Evolutionary conservation across 108 stramenopile genomes (phyloP).

Genomic region (Skeletonema potamos): DNA sequence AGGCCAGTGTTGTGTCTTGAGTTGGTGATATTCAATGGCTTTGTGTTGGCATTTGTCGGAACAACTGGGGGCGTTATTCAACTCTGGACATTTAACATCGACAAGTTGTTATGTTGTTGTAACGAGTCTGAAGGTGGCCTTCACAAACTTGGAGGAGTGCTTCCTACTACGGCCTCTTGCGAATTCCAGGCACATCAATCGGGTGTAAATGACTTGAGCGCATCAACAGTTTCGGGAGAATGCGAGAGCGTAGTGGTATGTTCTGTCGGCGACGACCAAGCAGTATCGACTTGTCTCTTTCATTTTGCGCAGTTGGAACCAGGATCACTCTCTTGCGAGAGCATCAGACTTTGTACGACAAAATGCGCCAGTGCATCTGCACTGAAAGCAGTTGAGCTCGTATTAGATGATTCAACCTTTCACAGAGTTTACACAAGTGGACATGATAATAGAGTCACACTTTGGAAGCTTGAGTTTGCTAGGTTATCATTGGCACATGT

Average conservation of each 20-base stretch:
- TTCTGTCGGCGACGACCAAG: slow-evolving; percentile 80
- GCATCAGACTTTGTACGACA: slow-evolving; percentile 1
- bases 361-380: slow-evolving; percentile 62
- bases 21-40: slow-evolving; percentile 17
- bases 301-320: background rate
- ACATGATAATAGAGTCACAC: slow-evolving; percentile 52
- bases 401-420: slow-evolving; percentile 18
- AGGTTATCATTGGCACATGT: slow-evolving; percentile 9
- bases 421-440: slow-evolving; percentile 50
- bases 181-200: slow-evolving; percentile 55
- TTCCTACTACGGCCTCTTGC: slow-evolving; percentile 21
- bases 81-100: slow-evolving; percentile 53
- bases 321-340: background rate
- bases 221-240: background rate
- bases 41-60: slow-evolving; percentile 57
- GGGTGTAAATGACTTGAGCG: slow-evolving; percentile 65
- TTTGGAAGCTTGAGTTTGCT: slow-evolving; percentile 43
- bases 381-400: slow-evolving; percentile 55
- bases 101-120: background rate
- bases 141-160: background rate
- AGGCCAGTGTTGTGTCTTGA: slow-evolving; percentile 67
- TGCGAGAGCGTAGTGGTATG: slow-evolving; percentile 23
- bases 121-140: background rate
- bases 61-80: slow-evolving; percentile 62
- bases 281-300: slow-evolving; percentile 34